Percentiles rank a stretch among this genome's conserved stretches.
Evolutionary conservation across 2,329 filamentous ascomycete genomes (phyloP).

Genomic region (Neocucurbitaria cava): DNA sequence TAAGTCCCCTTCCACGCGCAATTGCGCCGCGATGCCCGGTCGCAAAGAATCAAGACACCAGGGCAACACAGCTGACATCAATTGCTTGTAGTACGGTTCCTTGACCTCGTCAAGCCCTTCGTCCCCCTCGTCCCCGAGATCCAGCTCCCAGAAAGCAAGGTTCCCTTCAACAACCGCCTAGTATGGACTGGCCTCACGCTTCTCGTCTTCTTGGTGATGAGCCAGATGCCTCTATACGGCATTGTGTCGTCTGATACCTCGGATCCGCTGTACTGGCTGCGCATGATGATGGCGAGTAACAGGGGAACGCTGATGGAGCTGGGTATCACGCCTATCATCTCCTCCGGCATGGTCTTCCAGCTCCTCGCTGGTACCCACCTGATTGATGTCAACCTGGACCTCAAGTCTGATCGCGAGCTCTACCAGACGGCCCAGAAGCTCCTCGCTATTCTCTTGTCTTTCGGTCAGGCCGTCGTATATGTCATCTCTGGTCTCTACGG

Average conservation of each 20-base stretch:
- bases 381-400: conserved; percentile 99
- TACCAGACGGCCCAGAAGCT: conserved; percentile 99
- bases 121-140: conserved; percentile 99
- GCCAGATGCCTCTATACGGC: conserved; percentile 94
- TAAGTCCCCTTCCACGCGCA: conserved; percentile 53
- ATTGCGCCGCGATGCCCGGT: conserved; percentile 20
- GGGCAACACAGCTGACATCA: conserved; percentile 27
- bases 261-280: conserved; percentile 98
- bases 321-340: conserved; percentile 97
- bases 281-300: conserved; percentile 99
- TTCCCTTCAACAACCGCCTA: conserved; percentile 88
- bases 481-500: conserved; percentile 95
- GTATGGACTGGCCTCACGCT: conserved; percentile 72
- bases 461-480: conserved; percentile 97
- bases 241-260: conserved; percentile 97
- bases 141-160: conserved; percentile 84
- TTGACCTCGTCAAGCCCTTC: conserved; percentile 99
- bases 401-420: conserved; percentile 99
- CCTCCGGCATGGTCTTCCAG: conserved; percentile 99
- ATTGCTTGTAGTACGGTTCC: conserved; percentile 81
- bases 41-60: conserved; percentile 14
- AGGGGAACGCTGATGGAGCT: conserved; percentile 94
- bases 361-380: conserved; percentile 98
- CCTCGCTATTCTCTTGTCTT: conserved; percentile 89
- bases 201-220: conserved; percentile 99